Conservation (phyloP, 495 filamentous ascomycete species). For the Neurospora sp. region DNA sequence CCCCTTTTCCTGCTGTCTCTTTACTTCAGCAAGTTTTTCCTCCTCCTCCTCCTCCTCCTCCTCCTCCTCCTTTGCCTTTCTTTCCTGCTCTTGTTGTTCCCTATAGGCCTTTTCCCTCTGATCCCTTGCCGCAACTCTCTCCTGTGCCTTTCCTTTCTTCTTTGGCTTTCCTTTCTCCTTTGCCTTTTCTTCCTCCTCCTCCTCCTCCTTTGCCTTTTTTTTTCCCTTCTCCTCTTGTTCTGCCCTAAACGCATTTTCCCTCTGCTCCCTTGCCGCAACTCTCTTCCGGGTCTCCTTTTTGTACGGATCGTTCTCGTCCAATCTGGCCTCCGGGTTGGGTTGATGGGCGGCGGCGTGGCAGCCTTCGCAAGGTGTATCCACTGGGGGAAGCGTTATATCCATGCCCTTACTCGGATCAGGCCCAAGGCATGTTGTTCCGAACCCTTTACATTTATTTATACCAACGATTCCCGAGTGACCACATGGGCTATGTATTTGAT, state of each 20-base stretch:
- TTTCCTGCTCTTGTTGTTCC: not conserved
- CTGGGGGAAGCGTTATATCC: not conserved
- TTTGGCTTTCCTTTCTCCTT: too few relatives aligned
- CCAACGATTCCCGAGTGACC: not conserved
- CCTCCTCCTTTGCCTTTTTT: not conserved
- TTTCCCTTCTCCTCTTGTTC: not conserved
- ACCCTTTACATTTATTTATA: not conserved
- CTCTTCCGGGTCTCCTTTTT: not conserved
- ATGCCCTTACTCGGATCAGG: not conserved
- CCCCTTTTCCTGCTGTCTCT: not conserved
- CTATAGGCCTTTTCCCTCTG: not conserved
- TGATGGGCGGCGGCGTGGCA: not conserved
- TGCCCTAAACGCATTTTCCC: not conserved
- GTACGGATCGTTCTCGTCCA: not conserved
- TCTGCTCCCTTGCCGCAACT: not conserved
- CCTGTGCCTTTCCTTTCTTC: not conserved
- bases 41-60: not conserved
- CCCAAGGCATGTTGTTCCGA: not conserved
- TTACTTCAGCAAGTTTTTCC: not conserved
- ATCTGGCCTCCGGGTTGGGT: not conserved
- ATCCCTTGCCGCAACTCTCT: not conserved
- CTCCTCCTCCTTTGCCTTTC: not conserved
- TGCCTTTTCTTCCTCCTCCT: too few relatives aligned
- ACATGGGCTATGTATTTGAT: not conserved
- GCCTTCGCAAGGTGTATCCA: not conserved